Base-by-base conservation (phyloP, 352 stramenopile species). In the Globisporangium spinosum region DNA sequence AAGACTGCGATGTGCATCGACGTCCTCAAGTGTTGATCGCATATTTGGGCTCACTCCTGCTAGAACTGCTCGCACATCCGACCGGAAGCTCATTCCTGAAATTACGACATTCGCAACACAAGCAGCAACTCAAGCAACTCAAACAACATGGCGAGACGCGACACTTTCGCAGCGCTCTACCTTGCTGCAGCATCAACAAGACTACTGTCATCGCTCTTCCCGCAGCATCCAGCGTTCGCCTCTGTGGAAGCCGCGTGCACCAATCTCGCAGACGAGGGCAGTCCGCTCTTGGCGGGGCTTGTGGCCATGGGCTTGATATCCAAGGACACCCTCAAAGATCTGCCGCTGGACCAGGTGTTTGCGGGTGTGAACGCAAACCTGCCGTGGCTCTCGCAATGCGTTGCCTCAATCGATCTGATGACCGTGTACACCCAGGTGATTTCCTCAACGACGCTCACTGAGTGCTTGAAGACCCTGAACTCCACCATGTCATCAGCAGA, bases 351-450 rank as follows among this genome's bases (percentile, higher is more conserved):
- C 29, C 45, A 53, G 0, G 57, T 75, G 5, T 77, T 84, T 45
- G 51, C 45, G 20, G 56, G 71, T 20, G 58, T 82, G 25, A 64
- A 85, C 54, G 53, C 51, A 0, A 43, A 67, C 13, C 40, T 77
- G 22, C 78, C 78, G 10, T 82, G 70, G 71, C 51, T 89, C 20
- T 82, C 80, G 20, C 78, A 69, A 29, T 87, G 80, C 32, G 65
- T 73, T 0, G 80, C 80, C 0, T 56, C 72, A 3, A 63, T 89
- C 43, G 67, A 86, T 43, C 68, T 67, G 1, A 47, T 70, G n/a
- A 43, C 74, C 0, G 29, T 85, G 15, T 64, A 68, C 35, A 58
- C 68, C 0, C 72, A 70, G 1, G 23, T 70, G 0, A 43, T 49
- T 3, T 32, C 70, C 0, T 78, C 75, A 2, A 59, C 55, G 22